These are phyloP conservation scores for Lojkania enalia DNA, from an alignment of 2,329 filamentous ascomycete species.

Conservation along the genomic window DNA sequence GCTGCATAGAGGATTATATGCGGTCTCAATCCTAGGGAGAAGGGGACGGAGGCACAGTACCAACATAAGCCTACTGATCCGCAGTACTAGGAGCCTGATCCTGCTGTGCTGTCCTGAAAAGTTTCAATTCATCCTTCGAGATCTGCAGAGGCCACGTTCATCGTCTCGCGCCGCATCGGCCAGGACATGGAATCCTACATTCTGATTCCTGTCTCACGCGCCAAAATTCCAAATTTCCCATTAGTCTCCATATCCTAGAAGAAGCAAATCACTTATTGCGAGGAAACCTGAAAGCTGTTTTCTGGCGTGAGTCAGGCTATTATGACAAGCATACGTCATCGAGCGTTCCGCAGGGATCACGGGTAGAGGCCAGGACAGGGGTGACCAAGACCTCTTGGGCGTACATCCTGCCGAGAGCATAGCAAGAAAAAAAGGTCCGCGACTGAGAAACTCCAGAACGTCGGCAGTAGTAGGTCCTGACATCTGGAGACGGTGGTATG, in stretches of 20 bases:
- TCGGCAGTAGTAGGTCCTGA: too few species aligned
- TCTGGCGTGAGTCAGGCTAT: conserved; percentile 5
- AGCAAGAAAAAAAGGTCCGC: too few species aligned
- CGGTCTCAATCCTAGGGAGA: conserved; percentile 3
- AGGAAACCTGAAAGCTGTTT: conserved; percentile 5
- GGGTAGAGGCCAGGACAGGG: conserved; percentile 5
- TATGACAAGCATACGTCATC: conserved; percentile 12
- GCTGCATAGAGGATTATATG: conserved; percentile 10
- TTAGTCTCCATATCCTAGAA: not conserved
- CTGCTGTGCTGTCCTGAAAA: conserved; percentile 1
- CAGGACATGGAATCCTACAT: conserved; percentile 2
- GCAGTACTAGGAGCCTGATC: conserved; percentile 1
- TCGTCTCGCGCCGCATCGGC: not conserved
- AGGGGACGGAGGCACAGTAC: conserved; percentile 10
- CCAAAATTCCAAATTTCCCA: too few species aligned
- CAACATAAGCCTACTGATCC: conserved; percentile 7
- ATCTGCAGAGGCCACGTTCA: conserved; percentile 7
- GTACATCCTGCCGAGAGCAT: not conserved
- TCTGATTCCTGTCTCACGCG: not conserved
- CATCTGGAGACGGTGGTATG: not conserved
- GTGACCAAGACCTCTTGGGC: conserved; percentile 3
- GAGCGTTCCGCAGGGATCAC: conserved; percentile 8
- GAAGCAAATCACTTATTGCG: not conserved
- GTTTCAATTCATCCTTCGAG: conserved; percentile 11
- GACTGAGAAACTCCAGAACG: too few species aligned